Base-by-base conservation (phyloP, 345 rosid genomes). In the Rhodamnia argentea region DNA sequence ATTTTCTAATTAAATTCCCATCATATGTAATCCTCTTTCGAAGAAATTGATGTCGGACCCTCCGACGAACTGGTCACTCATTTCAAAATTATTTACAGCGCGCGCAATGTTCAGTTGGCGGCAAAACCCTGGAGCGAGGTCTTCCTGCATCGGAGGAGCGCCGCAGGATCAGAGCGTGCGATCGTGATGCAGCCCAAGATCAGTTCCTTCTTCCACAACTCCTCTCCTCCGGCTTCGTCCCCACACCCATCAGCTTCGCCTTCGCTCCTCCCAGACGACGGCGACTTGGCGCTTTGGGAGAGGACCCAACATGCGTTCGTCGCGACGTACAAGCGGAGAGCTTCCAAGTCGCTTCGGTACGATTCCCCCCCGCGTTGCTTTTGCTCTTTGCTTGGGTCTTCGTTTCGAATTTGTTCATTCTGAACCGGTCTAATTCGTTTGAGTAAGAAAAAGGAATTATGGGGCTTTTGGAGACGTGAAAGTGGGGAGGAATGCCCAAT, bases 161-260 rank as follows among this genome's bases (percentile, higher is more conserved):
- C 78, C 78, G 47, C 44, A 13, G 40, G 74, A 14, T 7, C 22
- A 6, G 74, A 27, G 37, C 74, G 2, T 20, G 78, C 78, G 47
- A 32, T 18, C 24, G 70, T 18, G 83, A 94, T 94, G 98, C 98
- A 94, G 90, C 84, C 96, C 87, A 95, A 94, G 88, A 94, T 96
- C 91, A 93, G 89, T 82, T 88, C 94, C 86, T 96, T 95, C 94
- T 96, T 94, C 93, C 91, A 94, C 83, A 90, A 90, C 2, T 84
- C 92, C 44, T 32, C 42, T 32, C 29, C 86, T 83, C 37, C 56
- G 16, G 29, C 87, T 2, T 50, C 60, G 84, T 20, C 88, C 14
- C 23, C 87, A 1, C 74, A 59, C 32, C 86, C 87, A 4, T 26
- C 89, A 62, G 84, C 90, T 5, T 20, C 78, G 50, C 2, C 82